Conservation (phyloP, 2,329 filamentous ascomycete genomes). For the Sodiomyces alkalinus region DNA sequence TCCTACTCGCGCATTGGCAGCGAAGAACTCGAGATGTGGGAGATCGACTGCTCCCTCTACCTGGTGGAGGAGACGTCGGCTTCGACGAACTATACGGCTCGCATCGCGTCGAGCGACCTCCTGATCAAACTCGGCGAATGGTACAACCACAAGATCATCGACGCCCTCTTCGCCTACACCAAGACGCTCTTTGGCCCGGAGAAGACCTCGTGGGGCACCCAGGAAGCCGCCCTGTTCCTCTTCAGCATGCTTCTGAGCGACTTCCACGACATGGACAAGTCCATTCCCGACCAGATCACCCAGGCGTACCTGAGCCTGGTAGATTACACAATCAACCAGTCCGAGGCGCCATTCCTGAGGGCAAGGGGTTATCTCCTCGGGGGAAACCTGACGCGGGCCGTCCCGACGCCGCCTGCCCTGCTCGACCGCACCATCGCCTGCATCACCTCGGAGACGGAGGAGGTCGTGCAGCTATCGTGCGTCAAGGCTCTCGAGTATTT, state of each 20-base stretch:
- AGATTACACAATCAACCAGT: conserved; percentile 55
- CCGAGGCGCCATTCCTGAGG: conserved; percentile 61
- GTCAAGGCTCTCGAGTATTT: conserved; percentile 70
- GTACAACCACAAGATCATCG: conserved; percentile 60
- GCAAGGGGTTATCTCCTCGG: conserved; percentile 80
- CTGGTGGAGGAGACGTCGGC: conserved; percentile 89
- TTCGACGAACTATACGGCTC: conserved; percentile 88
- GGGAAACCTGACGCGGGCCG: conserved; percentile 60
- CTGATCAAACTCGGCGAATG: conserved; percentile 88
- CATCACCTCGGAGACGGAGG: conserved; percentile 60
- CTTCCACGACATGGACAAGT: conserved; percentile 61
- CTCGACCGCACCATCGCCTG: conserved; percentile 61
- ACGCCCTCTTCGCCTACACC: conserved; percentile 65
- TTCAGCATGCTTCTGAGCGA: conserved; percentile 75
- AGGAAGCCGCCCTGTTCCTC: conserved; percentile 73
- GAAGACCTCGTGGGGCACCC: conserved; percentile 39
- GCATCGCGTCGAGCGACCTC: conserved; percentile 82
- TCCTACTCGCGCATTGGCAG: conserved; percentile 79
- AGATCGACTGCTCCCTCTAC: conserved; percentile 91
- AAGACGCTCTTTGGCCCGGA: conserved; percentile 52
- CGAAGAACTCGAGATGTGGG: conserved; percentile 91
- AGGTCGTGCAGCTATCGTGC: conserved; percentile 84
- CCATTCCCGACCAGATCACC: conserved; percentile 53
- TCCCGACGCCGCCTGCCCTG: conserved; percentile 46
- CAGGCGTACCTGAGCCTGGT: conserved; percentile 69